Percentiles rank a stretch among this genome's conserved stretches.
Evolutionary conservation across 2,329 filamentous ascomycete species (phyloP).

Genomic region (Diaporthe sp.): DNA sequence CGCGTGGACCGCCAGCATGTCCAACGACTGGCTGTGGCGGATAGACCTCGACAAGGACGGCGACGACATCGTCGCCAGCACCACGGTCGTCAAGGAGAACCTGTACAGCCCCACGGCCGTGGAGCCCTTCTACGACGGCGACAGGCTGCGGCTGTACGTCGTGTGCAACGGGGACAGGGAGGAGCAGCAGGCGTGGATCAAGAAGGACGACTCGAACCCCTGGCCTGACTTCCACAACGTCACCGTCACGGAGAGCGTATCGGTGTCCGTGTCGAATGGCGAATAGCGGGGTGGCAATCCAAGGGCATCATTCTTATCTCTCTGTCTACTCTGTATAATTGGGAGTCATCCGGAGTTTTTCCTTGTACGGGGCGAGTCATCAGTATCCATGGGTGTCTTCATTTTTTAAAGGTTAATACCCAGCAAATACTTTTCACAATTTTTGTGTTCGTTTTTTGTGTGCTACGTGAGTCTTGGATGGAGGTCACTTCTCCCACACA

Average conservation of each 20-base stretch:
- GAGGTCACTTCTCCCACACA: neutral
- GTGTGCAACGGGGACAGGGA: conserved; percentile 34
- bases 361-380: conserved; percentile 4
- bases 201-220: conserved; percentile 18
- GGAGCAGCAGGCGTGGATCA: conserved; percentile 30
- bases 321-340: neutral
- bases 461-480: neutral
- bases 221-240: conserved; percentile 24
- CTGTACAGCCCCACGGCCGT: conserved; percentile 36
- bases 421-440: neutral
- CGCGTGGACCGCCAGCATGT: conserved; percentile 25
- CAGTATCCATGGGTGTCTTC: neutral
- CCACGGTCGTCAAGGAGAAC: conserved; percentile 24
- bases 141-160: conserved; percentile 15
- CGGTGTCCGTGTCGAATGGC: neutral
- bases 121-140: neutral
- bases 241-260: conserved; percentile 24
- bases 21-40: conserved; percentile 25
- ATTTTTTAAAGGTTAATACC: conserved; percentile 24
- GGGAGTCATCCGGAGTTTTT: conserved; percentile 11
- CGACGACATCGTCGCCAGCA: conserved; percentile 7
- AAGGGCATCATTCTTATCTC: neutral
- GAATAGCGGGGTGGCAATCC: neutral
- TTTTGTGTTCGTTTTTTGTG: conserved; percentile 1
- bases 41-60: conserved; percentile 25